These are phyloP conservation scores for Ceriops decandra DNA, from an alignment of 345 rosid species.

Conservation along the genomic window DNA sequence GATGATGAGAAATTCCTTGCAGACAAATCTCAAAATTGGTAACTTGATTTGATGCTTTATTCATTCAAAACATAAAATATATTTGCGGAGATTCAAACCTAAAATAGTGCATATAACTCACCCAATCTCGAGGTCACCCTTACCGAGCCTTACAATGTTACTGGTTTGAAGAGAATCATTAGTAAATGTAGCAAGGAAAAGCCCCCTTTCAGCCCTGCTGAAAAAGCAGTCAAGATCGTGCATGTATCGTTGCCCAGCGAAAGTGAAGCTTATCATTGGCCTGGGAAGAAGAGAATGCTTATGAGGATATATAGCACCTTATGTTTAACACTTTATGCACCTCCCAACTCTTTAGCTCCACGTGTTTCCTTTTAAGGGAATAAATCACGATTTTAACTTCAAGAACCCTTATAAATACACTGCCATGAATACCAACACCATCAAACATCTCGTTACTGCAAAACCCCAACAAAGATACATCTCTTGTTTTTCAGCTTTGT, in stretches of 20 bases:
- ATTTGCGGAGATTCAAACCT: too few relatives aligned
- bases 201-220: constrained; percentile 14
- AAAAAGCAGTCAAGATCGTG: constrained; percentile 44
- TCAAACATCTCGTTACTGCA: neutral
- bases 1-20: too few relatives aligned
- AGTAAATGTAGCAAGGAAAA: constrained; percentile 17
- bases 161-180: constrained; percentile 16
- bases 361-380: neutral
- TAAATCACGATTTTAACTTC: neutral
- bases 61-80: too few relatives aligned
- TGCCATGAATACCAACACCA: neutral
- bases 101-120: too few relatives aligned
- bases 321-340: constrained; percentile 34
- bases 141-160: neutral
- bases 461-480: neutral
- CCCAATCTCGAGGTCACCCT: too few relatives aligned
- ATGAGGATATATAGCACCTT: constrained; percentile 30
- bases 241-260: constrained; percentile 23
- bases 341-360: neutral
- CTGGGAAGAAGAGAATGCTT: constrained; percentile 45
- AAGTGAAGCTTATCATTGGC: constrained; percentile 36
- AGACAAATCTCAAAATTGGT: too few relatives aligned
- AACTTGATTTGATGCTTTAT: too few relatives aligned
- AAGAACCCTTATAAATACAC: constrained; percentile 1
- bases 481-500: too few relatives aligned